phyloP scores from a whole-genome alignment of 164 flowering plant genomes.

The Tetracentron sinense region DNA sequence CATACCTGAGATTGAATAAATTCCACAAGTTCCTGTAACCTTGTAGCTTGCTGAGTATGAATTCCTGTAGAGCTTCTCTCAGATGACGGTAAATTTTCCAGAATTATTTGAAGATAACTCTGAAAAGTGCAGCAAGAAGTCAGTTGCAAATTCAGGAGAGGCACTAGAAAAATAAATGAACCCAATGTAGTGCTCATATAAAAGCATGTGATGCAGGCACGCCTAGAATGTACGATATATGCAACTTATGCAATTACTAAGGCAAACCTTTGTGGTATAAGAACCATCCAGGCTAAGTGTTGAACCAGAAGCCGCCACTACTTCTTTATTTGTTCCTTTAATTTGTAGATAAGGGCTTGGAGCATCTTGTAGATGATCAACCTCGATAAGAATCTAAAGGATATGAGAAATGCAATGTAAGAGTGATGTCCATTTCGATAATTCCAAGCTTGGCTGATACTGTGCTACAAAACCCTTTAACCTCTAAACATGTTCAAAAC shows the following conservation, averaged over 20 bases:
- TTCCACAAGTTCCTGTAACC: slow-evolving; percentile 88
- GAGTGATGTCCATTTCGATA: neutral
- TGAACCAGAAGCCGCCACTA: slow-evolving; percentile 85
- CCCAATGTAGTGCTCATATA: neutral
- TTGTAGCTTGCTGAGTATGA: slow-evolving; percentile 76
- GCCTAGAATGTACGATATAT: neutral
- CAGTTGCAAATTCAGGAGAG: slow-evolving; percentile 1
- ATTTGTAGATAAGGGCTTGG: slow-evolving; percentile 85
- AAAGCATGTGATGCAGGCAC: neutral
- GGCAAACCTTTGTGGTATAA: slow-evolving; percentile 92
- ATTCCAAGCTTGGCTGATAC: slow-evolving; percentile 10
- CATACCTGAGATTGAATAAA: slow-evolving; percentile 86
- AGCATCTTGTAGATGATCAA: slow-evolving; percentile 88
- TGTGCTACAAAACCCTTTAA: neutral
- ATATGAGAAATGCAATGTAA: slow-evolving; percentile 8
- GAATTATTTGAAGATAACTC: slow-evolving; percentile 90
- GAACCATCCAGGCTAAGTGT: slow-evolving; percentile 78
- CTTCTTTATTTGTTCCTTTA: slow-evolving; percentile 86
- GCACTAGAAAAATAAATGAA: neutral
- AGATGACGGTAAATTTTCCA: slow-evolving; percentile 67
- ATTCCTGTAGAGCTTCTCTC: slow-evolving; percentile 70
- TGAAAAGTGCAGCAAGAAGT: slow-evolving; percentile 22
- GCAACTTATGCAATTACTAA: neutral
- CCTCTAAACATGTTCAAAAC: neutral
- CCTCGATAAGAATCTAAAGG: slow-evolving; percentile 81